Evolutionary conservation across 108 stramenopile species (phyloP).

Genomic region (Seminavis robusta): DNA sequence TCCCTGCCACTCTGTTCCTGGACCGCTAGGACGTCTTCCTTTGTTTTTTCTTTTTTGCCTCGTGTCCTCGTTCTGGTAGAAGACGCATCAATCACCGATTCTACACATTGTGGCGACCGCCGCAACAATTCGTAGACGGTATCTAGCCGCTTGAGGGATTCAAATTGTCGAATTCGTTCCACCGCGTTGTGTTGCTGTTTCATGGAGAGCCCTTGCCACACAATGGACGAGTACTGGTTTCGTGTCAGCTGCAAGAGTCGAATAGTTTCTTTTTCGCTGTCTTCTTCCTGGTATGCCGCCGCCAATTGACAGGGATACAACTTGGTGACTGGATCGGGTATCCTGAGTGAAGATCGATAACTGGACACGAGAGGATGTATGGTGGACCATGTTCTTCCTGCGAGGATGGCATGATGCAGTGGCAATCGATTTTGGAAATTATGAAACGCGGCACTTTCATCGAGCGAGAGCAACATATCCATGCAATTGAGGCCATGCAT

Average conservation of each 20-base stretch:
- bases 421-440: constrained; percentile 20
- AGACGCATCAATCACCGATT: too few species aligned
- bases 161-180: constrained; percentile 1
- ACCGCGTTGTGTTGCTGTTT: constrained; percentile 12
- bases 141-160: constrained; percentile 5
- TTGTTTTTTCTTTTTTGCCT: too few species aligned
- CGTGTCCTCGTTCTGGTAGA: too few species aligned
- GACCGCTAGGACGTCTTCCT: too few species aligned
- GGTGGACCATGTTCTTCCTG: constrained; percentile 10
- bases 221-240: constrained; percentile 6
- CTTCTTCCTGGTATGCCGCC: constrained; percentile 1
- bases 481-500: neutral
- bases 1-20: too few species aligned
- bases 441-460: constrained; percentile 2
- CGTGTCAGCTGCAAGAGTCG: constrained; percentile 2
- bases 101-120: neutral
- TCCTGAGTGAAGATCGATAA: neutral
- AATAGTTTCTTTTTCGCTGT: neutral
- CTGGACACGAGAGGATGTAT: constrained; percentile 11
- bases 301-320: constrained; percentile 38
- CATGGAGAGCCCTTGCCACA: constrained; percentile 8
- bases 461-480: constrained; percentile 15
- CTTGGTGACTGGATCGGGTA: constrained; percentile 20
- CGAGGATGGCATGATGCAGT: constrained; percentile 30
- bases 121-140: constrained; percentile 16